Conservation (phyloP, 2,329 filamentous ascomycete genomes). For the Drechslerella coelobrocha region DNA sequence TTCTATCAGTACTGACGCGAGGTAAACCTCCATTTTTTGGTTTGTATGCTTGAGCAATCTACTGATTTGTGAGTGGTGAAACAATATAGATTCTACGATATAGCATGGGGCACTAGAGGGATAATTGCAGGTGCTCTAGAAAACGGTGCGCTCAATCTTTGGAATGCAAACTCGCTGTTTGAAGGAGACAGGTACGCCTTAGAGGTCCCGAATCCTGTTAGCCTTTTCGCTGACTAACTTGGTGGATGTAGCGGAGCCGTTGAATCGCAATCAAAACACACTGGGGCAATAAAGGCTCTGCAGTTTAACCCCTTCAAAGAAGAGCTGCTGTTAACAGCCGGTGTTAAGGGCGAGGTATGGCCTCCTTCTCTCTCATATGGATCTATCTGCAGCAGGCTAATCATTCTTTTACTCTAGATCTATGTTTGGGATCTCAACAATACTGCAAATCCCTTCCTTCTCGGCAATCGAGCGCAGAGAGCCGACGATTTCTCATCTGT, state of each 20-base stretch:
- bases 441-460: constrained; percentile 81
- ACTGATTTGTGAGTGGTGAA: constrained; percentile 26
- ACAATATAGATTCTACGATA: constrained; percentile 82
- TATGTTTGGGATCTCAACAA: constrained; percentile 96
- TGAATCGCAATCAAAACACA: constrained; percentile 79
- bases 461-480: constrained; percentile 85
- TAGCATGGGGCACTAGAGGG: constrained; percentile 89
- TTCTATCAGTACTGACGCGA: constrained; percentile 85
- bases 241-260: constrained; percentile 14
- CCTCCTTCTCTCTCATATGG: neutral
- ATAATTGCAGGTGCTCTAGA: constrained; percentile 95
- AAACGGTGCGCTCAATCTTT: constrained; percentile 89
- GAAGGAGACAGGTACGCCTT: constrained; percentile 62
- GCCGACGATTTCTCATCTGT: constrained; percentile 87
- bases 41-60: constrained; percentile 8
- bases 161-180: constrained; percentile 79
- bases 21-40: constrained; percentile 64
- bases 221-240: constrained; percentile 53
- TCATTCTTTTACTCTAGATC: constrained; percentile 61
- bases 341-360: constrained; percentile 80
- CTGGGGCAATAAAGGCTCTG: constrained; percentile 86
- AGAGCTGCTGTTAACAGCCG: constrained; percentile 89
- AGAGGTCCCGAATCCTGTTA: neutral
- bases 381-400: neutral
- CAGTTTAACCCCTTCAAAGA: constrained; percentile 95